These are phyloP conservation scores for Nothophoma quercina DNA, from an alignment of 2,329 filamentous ascomycete species.

Conservation along the genomic window DNA sequence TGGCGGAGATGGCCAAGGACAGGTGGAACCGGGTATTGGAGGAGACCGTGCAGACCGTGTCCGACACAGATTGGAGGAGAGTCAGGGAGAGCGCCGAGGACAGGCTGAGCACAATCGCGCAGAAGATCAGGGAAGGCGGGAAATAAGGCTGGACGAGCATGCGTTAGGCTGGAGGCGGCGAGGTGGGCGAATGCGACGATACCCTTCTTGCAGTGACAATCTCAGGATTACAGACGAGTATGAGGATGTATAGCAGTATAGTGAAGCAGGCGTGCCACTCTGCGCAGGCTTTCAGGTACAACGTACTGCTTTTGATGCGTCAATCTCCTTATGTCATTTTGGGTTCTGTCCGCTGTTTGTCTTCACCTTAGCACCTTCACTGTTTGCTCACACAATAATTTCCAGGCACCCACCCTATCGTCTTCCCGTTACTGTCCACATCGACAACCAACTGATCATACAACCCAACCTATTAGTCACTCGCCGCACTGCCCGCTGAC, in stretches of 20 bases:
- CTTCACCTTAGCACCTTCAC: conserved; percentile 15
- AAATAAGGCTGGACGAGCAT: conserved; percentile 28
- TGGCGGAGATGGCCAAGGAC: conserved; percentile 58
- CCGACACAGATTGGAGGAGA: conserved; percentile 56
- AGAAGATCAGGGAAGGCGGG: conserved; percentile 42
- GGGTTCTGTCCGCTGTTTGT: not conserved
- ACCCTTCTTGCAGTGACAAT: conserved; percentile 28
- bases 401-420: not conserved
- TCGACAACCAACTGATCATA: not conserved
- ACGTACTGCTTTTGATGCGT: no score
- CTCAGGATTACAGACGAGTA: conserved; percentile 1
- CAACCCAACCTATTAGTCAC: not conserved
- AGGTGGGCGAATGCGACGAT: conserved; percentile 22
- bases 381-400: not conserved
- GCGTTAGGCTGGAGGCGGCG: not conserved
- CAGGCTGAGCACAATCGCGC: conserved; percentile 44
- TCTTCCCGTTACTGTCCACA: not conserved
- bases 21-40: conserved; percentile 59
- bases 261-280: no score
- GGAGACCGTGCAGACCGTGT: conserved; percentile 51
- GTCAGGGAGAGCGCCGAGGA: conserved; percentile 53
- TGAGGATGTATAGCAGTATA: conserved; percentile 12
- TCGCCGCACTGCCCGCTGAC: not conserved
- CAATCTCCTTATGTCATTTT: conserved; percentile 1
- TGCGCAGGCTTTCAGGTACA: no score